Base-by-base conservation (phyloP, 2,329 filamentous ascomycete species). In the Calycina herbarum region DNA sequence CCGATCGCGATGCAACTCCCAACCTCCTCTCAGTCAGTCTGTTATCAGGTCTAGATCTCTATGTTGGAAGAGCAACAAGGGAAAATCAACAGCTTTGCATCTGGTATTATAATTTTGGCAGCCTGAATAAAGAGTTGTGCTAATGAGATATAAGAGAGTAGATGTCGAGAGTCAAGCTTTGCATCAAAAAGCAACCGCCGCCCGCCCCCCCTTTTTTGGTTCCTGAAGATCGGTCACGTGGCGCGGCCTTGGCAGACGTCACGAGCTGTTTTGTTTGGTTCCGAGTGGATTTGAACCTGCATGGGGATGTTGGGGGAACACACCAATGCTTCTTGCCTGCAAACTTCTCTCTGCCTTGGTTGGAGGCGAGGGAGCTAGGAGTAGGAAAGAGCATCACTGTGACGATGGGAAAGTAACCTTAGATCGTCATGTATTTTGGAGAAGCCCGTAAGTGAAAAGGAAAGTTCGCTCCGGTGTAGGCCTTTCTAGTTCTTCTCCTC, bases 181-280 rank as follows among this genome's bases (percentile, higher is more conserved):
- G 20, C 20, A 20, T 20, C 20, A 20, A 20, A 20, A 20, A 20
- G 20, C 20, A 20, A 20, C 20, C 20, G 20, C 20, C 20, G 20
- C 20, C 20, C 20, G 20, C 20, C 20, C 20, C 20, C 20, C 20
- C 1, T 20, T 38, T 38, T 38, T 15, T 24, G 45, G 45, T 51
- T 57, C 54, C 27, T 57, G 54, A 35, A n/a, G 13, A 29, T 57
- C 54, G 54, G 54, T 57, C 54, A 57, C 54, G 54, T 57, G 54
- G 7, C 20, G 3, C 2, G 1, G 13, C 11, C 54, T 57, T 57
- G 54, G 54, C 54, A n/a, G 27, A 57, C 54, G 54, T 57, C 54
- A 57, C 15, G 54, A 51, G 20, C 20, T 11, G 10, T 24, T 24
- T 51, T 51, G 10, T 51, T 51, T 51, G 45, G 42, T 48, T 15